Conservation (phyloP, 2,329 filamentous ascomycete species). For the Fusarium sp. region DNA sequence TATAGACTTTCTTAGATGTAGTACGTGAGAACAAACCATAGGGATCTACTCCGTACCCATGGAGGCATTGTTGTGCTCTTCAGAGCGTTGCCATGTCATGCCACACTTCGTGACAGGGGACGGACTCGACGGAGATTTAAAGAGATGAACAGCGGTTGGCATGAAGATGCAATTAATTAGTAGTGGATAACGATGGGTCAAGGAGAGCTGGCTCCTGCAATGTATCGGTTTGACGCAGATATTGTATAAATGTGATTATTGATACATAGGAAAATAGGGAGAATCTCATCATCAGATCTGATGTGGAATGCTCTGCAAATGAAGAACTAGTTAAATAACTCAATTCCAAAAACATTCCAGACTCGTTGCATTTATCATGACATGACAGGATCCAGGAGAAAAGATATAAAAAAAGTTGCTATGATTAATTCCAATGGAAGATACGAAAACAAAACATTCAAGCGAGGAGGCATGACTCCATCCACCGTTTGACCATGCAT, state of each 20-base stretch:
- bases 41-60: too few species aligned
- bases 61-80: not conserved
- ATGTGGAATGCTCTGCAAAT: constrained; percentile 23
- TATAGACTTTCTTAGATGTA: not conserved
- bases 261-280: not conserved
- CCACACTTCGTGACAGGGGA: constrained; percentile 20
- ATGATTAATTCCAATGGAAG: constrained; percentile 4
- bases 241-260: not conserved
- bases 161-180: constrained; percentile 40
- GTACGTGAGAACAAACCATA: too few species aligned
- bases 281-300: constrained; percentile 20
- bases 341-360: constrained; percentile 24
- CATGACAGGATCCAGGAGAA: constrained; percentile 2
- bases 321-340: constrained; percentile 20
- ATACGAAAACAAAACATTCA: constrained; percentile 4
- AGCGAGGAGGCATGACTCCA: constrained; percentile 19
- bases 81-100: constrained; percentile 16
- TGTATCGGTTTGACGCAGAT: not conserved
- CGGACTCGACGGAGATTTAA: constrained; percentile 9
- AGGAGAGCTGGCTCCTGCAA: constrained; percentile 10
- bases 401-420: not conserved
- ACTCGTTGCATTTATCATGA: constrained; percentile 9
- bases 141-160: constrained; percentile 26
- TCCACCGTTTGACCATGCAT: constrained; percentile 9
- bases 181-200: constrained; percentile 22